Evolutionary conservation across 2,329 filamentous ascomycete genomes (phyloP).

Genomic region (Hymenoscyphus occultus): DNA sequence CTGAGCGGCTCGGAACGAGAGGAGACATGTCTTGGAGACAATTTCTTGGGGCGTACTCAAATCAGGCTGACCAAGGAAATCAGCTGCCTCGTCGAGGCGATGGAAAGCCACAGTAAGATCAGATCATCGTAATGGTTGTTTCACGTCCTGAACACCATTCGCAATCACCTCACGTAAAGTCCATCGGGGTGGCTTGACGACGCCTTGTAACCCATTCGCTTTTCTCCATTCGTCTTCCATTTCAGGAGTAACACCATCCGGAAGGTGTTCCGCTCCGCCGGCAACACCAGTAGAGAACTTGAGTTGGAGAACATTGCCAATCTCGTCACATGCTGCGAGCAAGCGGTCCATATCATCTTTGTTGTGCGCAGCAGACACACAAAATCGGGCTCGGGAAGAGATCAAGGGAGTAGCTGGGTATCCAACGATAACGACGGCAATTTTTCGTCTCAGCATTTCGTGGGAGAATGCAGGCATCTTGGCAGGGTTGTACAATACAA

Average conservation of each 20-base stretch:
- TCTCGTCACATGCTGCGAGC: slow-evolving; percentile 84
- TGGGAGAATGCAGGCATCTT: slow-evolving; percentile 99
- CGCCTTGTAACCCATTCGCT: slow-evolving; percentile 49
- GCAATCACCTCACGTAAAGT: slow-evolving; percentile 68
- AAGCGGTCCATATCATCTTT: slow-evolving; percentile 96
- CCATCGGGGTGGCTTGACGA: slow-evolving; percentile 63
- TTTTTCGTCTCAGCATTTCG: slow-evolving; percentile 97
- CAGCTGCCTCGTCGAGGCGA: slow-evolving; percentile 13
- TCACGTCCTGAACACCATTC: slow-evolving; percentile 66
- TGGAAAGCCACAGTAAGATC: not conserved
- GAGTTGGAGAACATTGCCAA: slow-evolving; percentile 86
- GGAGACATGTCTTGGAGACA: slow-evolving; percentile 12
- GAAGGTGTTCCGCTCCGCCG: slow-evolving; percentile 76
- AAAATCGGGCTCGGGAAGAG: slow-evolving; percentile 92
- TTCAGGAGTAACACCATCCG: slow-evolving; percentile 67
- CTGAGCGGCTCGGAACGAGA: slow-evolving; percentile 4
- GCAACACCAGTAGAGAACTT: slow-evolving; percentile 97
- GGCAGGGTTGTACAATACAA: slow-evolving; percentile 95
- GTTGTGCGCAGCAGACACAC: slow-evolving; percentile 91
- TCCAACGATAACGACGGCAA: slow-evolving; percentile 93
- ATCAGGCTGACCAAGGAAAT: slow-evolving; percentile 7
- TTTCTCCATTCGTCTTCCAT: slow-evolving; percentile 68
- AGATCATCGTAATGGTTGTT: slow-evolving; percentile 56
- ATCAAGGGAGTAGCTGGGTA: slow-evolving; percentile 96
- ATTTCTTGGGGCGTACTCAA: not conserved